Evolutionary conservation across 139 green algal species (phyloP), one percentile per base, ranked within the genome.

Genomic region (Pseudopediastrum boryanum): DNA sequence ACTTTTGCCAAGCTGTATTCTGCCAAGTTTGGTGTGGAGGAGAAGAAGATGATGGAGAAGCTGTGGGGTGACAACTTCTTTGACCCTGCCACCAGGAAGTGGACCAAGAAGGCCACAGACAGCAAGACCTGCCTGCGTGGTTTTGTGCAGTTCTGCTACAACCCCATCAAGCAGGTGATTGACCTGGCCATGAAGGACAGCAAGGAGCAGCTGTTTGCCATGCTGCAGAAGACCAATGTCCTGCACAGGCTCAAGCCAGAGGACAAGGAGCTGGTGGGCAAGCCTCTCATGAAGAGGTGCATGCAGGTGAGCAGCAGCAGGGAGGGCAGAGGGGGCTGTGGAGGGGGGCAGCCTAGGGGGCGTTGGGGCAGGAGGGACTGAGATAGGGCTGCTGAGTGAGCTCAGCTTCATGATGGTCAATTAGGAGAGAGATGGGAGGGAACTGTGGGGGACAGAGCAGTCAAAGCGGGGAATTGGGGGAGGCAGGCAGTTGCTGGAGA

Each of bases 11-110:
- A 96, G 83, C 95, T 98, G 86, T 99, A 99, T 71, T 94, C 96
- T 56, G 88, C 93, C 85, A 98, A 98, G 94, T 98, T 99, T 79
- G 96, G 96, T 58, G 48, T 21, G 21, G 59, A 59, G 35, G 76
- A 82, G 76, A 7, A 36, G 33, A 94, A 94, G 86, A 97, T 98
- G 94, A 98, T 98, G 94, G 89, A 95, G 81, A 94, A 94, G 84
- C 92, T 98, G 78, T 98, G 95, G 94, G 94, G 96, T 69, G 93
- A 98, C 88, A 98, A 99, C 92, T 99, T 98, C 88, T 98, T 99
- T 73, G 96, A 99, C 85, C 90, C 94, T 58, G 88, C 89, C 54
- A 98, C 94, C 77, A 98, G 95, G 90, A 99, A 99, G 93, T 99
- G 96, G 96, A 97, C 94, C 75, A 98, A 95, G 86, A 97, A 96